Conservation (phyloP, 257 asterid species). For the Przewalskia tangutica region DNA sequence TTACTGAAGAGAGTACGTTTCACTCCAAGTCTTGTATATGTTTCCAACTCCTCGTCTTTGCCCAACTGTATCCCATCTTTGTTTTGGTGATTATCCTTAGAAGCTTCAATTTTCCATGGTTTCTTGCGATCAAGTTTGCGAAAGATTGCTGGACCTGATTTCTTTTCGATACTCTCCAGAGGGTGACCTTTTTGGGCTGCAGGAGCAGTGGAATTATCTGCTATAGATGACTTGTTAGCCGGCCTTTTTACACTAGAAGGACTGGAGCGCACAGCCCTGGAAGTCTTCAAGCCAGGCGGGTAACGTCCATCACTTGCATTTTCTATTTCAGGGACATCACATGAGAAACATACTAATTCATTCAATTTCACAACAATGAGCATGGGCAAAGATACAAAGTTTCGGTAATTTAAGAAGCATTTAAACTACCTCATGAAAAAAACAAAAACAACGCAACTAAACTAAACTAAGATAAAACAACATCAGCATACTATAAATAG, state of each 20-base stretch:
- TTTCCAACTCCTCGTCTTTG: slow-evolving; percentile 21
- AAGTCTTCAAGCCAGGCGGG: slow-evolving; percentile 33
- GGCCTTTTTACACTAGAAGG: slow-evolving; percentile 31
- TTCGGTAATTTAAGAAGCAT: not conserved
- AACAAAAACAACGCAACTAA: not conserved
- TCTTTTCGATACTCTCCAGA: slow-evolving; percentile 22
- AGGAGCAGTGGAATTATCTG: slow-evolving; percentile 42
- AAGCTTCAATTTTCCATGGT: slow-evolving; percentile 25
- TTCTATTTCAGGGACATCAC: slow-evolving; percentile 20
- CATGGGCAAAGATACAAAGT: not conserved
- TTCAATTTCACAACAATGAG: not conserved
- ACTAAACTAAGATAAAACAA: not conserved
- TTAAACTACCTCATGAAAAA: not conserved
- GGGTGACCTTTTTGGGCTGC: slow-evolving; percentile 44
- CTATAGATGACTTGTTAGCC: slow-evolving; percentile 16
- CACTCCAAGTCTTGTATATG: slow-evolving; percentile 28
- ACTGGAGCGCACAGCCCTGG: slow-evolving; percentile 27
- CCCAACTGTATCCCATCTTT: slow-evolving; percentile 17
- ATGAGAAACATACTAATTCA: not conserved
- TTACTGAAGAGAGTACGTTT: slow-evolving; percentile 53
- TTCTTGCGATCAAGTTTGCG: slow-evolving; percentile 59
- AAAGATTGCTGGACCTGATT: slow-evolving; percentile 44
- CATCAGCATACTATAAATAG: not conserved
- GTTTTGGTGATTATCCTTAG: slow-evolving; percentile 13
- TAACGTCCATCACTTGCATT: slow-evolving; percentile 43